Evolutionary conservation across 371 early-diverging fungal species (phyloP).

Genomic region (Coemansia sp.): DNA sequence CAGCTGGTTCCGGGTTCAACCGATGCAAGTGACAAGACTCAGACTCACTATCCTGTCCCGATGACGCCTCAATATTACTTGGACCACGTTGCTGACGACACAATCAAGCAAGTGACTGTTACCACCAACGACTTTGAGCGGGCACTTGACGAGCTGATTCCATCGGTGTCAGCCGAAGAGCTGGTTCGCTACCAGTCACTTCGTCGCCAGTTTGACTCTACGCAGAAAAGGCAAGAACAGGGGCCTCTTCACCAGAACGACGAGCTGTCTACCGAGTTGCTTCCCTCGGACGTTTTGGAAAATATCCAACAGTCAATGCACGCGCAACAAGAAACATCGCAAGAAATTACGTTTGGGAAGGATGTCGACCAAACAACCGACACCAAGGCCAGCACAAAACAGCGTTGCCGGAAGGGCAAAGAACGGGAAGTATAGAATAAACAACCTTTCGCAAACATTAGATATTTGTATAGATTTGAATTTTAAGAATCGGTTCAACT

Average conservation of each 20-base stretch:
- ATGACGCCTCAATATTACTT: slow-evolving; percentile 81
- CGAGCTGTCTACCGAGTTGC: neutral
- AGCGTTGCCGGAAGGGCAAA: slow-evolving; percentile 36
- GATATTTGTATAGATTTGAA: neutral
- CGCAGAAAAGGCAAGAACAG: slow-evolving; percentile 6
- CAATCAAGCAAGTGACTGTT: slow-evolving; percentile 73
- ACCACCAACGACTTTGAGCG: slow-evolving; percentile 75
- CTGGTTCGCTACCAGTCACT: slow-evolving; percentile 82
- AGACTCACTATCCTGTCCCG: slow-evolving; percentile 48
- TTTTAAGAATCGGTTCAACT: neutral
- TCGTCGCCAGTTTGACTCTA: slow-evolving; percentile 58
- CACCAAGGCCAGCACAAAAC: slow-evolving; percentile 8
- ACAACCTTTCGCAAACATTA: neutral
- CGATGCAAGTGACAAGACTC: neutral
- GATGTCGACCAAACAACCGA: neutral
- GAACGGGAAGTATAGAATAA: slow-evolving; percentile 26
- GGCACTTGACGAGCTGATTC: slow-evolving; percentile 82
- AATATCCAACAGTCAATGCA: slow-evolving; percentile 3
- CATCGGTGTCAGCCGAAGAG: slow-evolving; percentile 86
- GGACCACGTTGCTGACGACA: slow-evolving; percentile 68
- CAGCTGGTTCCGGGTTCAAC: neutral
- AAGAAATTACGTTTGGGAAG: neutral
- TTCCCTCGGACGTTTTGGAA: neutral
- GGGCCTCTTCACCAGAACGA: neutral
- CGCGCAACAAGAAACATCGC: neutral